These are phyloP conservation scores for Candolleomyces aberdarensis DNA, from an alignment of 768 basidiomycete species.

Conservation along the genomic window DNA sequence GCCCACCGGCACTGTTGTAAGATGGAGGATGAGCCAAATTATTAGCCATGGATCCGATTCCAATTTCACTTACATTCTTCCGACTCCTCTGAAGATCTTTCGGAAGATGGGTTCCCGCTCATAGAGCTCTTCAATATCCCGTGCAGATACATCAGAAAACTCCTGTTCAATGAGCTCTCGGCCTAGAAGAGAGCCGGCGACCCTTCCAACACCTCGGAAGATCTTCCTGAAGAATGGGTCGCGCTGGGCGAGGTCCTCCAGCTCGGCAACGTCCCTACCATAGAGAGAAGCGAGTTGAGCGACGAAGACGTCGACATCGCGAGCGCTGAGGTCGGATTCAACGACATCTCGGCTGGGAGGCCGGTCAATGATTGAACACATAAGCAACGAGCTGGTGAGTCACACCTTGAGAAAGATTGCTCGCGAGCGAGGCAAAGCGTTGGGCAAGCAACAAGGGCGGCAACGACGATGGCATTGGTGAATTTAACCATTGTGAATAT, in stretches of 20 bases:
- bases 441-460: background rate
- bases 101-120: background rate
- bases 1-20: too few species aligned
- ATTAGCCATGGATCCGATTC: background rate
- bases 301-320: background rate
- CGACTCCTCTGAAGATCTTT: background rate
- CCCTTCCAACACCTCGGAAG: slow-evolving; percentile 1
- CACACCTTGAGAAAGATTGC: background rate
- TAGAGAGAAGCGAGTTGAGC: background rate
- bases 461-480: background rate
- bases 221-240: slow-evolving; percentile 6
- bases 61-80: too few species aligned
- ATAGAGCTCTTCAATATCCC: background rate
- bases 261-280: background rate
- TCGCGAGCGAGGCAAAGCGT: background rate
- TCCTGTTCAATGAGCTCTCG: background rate
- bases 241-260: slow-evolving; percentile 1
- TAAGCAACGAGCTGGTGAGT: background rate
- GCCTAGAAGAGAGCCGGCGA: background rate
- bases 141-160: background rate
- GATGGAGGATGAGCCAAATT: background rate
- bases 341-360: background rate
- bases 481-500: slow-evolving; percentile 2
- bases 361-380: background rate
- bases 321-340: background rate